These are phyloP conservation scores for Myxozyma mucilagina DNA, from an alignment of 805 yeast genomes.

Conservation along the genomic window DNA sequence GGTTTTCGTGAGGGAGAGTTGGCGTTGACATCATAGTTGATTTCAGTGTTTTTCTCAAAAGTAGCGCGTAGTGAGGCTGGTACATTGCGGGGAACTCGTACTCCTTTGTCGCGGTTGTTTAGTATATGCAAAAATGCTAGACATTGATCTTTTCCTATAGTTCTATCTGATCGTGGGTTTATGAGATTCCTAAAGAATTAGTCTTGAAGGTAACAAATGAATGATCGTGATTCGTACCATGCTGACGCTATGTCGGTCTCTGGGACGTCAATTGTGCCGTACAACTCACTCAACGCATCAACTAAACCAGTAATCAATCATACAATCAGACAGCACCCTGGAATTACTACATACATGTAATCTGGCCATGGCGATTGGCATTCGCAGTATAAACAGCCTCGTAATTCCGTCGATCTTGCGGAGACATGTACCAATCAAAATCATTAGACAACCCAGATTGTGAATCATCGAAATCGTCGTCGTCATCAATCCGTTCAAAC, in stretches of 20 bases:
- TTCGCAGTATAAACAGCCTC: constrained; percentile 74
- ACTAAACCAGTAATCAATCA: constrained; percentile 34
- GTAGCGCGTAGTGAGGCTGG: constrained; percentile 91
- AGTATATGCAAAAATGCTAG: constrained; percentile 85
- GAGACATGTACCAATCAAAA: constrained; percentile 96
- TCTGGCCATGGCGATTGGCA: constrained; percentile 76
- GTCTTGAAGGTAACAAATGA: not conserved
- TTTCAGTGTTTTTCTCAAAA: constrained; percentile 72
- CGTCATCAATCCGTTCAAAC: constrained; percentile 26
- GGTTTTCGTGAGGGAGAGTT: not conserved
- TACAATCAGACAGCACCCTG: not conserved
- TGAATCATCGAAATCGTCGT: constrained; percentile 54
- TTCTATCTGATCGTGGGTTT: constrained; percentile 81
- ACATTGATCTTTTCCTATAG: constrained; percentile 92
- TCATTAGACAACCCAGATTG: constrained; percentile 64
- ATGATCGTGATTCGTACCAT: constrained; percentile 63
- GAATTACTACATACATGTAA: constrained; percentile 47
- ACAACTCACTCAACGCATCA: constrained; percentile 67
- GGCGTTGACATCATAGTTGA: constrained; percentile 32
- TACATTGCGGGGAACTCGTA: constrained; percentile 87
- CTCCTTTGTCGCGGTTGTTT: constrained; percentile 83
- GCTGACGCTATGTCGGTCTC: constrained; percentile 82
- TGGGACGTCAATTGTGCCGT: constrained; percentile 74
- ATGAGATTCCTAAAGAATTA: constrained; percentile 56
- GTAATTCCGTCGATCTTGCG: constrained; percentile 76